Base-by-base conservation (phyloP, 1,284 basidiomycete genomes). In the Retiboletus flavoniger region DNA sequence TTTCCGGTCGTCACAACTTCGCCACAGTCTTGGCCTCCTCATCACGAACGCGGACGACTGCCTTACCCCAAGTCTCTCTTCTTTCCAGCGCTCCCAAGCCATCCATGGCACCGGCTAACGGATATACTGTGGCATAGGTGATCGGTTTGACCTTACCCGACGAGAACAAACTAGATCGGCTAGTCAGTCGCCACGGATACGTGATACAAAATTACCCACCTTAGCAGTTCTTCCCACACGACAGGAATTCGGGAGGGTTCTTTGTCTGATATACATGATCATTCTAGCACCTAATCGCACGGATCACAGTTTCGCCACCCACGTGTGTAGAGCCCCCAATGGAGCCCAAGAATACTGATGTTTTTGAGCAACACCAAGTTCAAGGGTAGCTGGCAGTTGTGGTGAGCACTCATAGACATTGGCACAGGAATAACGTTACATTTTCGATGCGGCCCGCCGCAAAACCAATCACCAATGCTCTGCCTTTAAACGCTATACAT, bases 31-130 rank as follows among this genome's bases (percentile, higher is more conserved):
- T 57, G 8, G 47, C 56, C n/a, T 69, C 65, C 28, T 80, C 77
- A 29, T 79, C 74, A 53, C 78, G 78, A 34, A 98, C 72, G 36
- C 78, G 78, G 1, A 93, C 81, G 19, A 96, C 77, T 0, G 82
- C 91, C 71, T 98, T 98, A 1, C 95, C 96, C 91, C 93, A 98
- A 2, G 94, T 96, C 74, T 93, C 85, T 55, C 96, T 77, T 50
- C 79, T 78, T 64, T 93, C 86, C 11, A 98, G 74, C 4, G 83
- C 83, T 32, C 76, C 75, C 11, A 98, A 76, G 0, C 93, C 95
- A 1, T 83, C 79, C 9, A 75, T 71, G 6, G 89, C 67, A 24
- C 70, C 72, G 19, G 84, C 82, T 6, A 91, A 67, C 0, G 82
- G 73, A 72, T 87, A 97, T 3, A 88, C 68, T 50, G 85, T 79